These are phyloP conservation scores for Aeschynomene evenia DNA, from an alignment of 306 rosid genomes.

Conservation along the genomic window DNA sequence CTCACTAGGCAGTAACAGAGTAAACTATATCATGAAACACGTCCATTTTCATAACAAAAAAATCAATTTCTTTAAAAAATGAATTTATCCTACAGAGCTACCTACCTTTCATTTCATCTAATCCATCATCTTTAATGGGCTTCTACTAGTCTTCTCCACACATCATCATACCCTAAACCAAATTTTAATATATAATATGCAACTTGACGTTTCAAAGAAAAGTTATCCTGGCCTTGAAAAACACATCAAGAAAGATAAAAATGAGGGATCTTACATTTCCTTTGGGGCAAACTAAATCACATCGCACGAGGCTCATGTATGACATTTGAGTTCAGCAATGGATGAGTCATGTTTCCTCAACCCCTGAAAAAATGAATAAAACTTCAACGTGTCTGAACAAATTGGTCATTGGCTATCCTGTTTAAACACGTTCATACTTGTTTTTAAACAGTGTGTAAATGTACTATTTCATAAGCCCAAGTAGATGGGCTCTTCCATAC, in stretches of 20 bases:
- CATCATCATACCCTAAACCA: not conserved
- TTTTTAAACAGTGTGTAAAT: not conserved
- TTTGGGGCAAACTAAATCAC: slow-evolving; percentile 4
- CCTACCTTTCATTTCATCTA: not conserved
- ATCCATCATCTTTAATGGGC: not conserved
- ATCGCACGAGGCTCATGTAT: not conserved
- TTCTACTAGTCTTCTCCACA: not conserved
- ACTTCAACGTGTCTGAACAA: not conserved
- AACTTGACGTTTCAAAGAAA: not conserved
- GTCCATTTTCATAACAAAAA: too few species aligned
- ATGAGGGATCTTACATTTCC: slow-evolving; percentile 19
- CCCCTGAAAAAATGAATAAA: slow-evolving; percentile 22
- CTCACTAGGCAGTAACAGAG: too few species aligned
- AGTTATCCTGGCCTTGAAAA: not conserved
- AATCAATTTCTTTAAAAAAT: too few species aligned
- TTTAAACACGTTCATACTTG: too few species aligned
- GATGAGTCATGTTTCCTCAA: slow-evolving; percentile 23
- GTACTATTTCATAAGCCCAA: not conserved
- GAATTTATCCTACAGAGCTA: not conserved
- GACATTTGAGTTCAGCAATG: slow-evolving; percentile 9
- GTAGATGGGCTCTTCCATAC: not conserved
- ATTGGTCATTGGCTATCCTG: not conserved
- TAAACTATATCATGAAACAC: too few species aligned
- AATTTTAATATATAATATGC: not conserved
- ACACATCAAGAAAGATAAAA: slow-evolving; percentile 8